Conservation (phyloP, 257 asterid species). For the Solanum piurae region DNA sequence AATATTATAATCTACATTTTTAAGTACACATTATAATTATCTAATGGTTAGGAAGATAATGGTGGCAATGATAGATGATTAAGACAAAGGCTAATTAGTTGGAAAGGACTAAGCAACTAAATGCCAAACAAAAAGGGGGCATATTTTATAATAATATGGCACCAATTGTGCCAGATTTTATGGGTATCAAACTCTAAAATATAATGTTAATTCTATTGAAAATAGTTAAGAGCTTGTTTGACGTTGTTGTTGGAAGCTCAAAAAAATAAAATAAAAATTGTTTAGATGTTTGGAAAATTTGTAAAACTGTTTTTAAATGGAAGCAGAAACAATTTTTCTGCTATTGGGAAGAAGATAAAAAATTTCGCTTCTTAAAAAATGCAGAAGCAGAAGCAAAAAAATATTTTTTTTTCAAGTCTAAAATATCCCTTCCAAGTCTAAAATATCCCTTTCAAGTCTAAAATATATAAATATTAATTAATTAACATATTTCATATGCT, state of each 20-base stretch:
- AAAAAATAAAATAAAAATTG: too few relatives aligned
- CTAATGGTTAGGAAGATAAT: neutral
- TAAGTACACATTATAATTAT: neutral
- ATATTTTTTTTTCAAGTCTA: too few relatives aligned
- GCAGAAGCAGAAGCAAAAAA: too few relatives aligned
- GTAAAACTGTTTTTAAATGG: too few relatives aligned
- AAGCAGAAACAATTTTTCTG: accelerated
- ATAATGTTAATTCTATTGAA: neutral
- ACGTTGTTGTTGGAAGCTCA: too few relatives aligned
- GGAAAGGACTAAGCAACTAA: neutral
- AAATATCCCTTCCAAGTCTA: too few relatives aligned
- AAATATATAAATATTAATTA: too few relatives aligned
- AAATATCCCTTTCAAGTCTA: too few relatives aligned
- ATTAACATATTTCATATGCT: too few relatives aligned
- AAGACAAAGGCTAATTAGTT: neutral
- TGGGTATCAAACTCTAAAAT: neutral
- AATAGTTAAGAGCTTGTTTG: neutral
- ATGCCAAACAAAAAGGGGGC: neutral
- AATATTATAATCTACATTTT: too few relatives aligned
- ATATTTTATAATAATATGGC: neutral
- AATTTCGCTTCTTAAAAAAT: too few relatives aligned
- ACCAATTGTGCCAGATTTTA: neutral
- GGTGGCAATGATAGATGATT: neutral
- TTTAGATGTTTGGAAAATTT: accelerated
- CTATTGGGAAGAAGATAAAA: too few relatives aligned